These are phyloP conservation scores for Trichomonascaceae sp. DNA, from an alignment of 1,139 yeast genomes.

Conservation along the genomic window DNA sequence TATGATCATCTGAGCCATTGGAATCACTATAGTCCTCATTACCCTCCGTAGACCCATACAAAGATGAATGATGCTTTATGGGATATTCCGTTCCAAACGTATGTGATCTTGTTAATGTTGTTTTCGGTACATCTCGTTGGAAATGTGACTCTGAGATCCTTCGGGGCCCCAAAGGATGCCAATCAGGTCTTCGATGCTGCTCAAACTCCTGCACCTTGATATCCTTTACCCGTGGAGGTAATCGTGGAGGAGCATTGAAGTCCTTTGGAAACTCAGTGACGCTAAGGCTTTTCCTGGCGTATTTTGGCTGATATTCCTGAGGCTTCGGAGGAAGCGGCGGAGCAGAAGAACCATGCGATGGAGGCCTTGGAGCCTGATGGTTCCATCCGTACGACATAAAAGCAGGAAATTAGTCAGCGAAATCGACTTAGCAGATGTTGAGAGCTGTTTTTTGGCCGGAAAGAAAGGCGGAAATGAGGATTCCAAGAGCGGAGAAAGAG, in stretches of 20 bases:
- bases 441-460: not conserved
- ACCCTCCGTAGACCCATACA: not conserved
- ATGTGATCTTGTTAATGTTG: not conserved
- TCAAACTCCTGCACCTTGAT: constrained; percentile 11
- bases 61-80: not conserved
- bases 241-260: constrained; percentile 2
- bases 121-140: not conserved
- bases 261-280: not conserved
- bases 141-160: not conserved
- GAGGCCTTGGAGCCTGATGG: not conserved
- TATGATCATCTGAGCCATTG: not conserved
- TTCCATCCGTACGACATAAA: not conserved
- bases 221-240: constrained; percentile 3
- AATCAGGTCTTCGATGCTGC: constrained; percentile 14
- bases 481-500: not conserved
- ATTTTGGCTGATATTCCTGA: not conserved
- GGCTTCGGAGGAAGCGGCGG: constrained; percentile 22
- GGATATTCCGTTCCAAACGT: not conserved
- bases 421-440: not conserved
- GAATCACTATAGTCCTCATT: not conserved
- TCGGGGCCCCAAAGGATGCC: constrained; percentile 17
- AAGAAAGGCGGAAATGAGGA: not conserved
- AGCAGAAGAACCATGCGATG: constrained; percentile 1
- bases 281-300: not conserved
- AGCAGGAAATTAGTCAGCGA: not conserved